A percentile compares a stretch with the other conserved stretches of the same genome.
Conservation (phyloP, 306 rosid genomes). For the Urtica urens region DNA sequence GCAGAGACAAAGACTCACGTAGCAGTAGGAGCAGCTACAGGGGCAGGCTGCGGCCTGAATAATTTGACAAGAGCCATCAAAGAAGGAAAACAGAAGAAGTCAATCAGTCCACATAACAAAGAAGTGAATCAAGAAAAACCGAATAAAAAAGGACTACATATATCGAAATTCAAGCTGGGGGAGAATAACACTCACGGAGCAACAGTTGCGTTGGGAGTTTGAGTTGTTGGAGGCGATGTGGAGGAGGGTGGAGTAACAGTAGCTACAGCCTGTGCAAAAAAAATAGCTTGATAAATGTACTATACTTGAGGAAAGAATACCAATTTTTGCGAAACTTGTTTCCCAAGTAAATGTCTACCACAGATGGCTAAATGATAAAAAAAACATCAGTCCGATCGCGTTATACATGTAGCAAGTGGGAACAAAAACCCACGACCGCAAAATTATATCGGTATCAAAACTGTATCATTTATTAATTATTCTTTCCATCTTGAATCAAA, state of each 20-base stretch:
- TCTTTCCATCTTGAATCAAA: too few relatives aligned
- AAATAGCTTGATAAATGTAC: constrained; percentile 10
- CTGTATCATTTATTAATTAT: too few relatives aligned
- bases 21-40: constrained; percentile 30
- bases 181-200: constrained; percentile 32
- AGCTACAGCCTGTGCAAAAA: constrained; percentile 22
- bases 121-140: neutral
- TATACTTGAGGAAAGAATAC: too few relatives aligned
- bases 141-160: neutral
- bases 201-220: constrained; percentile 26
- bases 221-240: constrained; percentile 22
- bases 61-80: constrained; percentile 13
- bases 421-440: too few relatives aligned
- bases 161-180: too few relatives aligned
- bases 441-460: too few relatives aligned
- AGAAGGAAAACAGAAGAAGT: neutral
- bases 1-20: constrained; percentile 18
- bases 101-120: neutral
- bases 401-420: too few relatives aligned
- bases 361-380: too few relatives aligned
- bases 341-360: too few relatives aligned
- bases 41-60: constrained; percentile 34
- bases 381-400: too few relatives aligned
- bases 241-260: constrained; percentile 28
- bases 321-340: too few relatives aligned